phyloP scores from a whole-genome alignment of 352 stramenopile species.

The Globisporangium acanthophoron region DNA sequence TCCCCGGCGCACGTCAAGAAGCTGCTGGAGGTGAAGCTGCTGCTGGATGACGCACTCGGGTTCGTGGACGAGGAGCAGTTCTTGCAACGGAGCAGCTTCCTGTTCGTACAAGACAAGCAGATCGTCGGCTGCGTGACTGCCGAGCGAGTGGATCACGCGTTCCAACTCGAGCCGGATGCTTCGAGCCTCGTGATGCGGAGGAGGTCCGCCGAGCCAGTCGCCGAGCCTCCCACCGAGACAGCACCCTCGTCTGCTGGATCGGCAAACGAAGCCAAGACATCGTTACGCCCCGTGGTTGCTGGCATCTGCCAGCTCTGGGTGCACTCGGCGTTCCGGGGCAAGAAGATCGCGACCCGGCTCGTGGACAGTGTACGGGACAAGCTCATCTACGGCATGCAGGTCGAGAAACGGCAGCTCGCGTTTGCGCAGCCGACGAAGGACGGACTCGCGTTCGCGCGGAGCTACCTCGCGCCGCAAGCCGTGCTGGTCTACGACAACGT shows the following conservation, averaged over 20 bases:
- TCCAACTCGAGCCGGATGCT: conserved; percentile 20
- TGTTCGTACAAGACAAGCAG: conserved; percentile 53
- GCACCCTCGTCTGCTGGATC: not conserved
- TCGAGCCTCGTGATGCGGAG: conserved; percentile 6
- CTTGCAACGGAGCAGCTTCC: conserved; percentile 47
- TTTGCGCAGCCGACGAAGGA: conserved; percentile 75
- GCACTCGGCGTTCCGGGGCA: conserved; percentile 38
- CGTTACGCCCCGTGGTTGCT: conserved; percentile 15
- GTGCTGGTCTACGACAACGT: conserved; percentile 51
- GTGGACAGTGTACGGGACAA: conserved; percentile 60
- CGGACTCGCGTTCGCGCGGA: conserved; percentile 48
- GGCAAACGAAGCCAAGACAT: not conserved
- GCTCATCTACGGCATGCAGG: conserved; percentile 63
- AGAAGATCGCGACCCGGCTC: conserved; percentile 51
- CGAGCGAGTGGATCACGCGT: conserved; percentile 43
- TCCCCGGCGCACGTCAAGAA: conserved; percentile 58
- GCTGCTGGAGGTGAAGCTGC: conserved; percentile 58
- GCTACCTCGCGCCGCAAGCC: conserved; percentile 37
- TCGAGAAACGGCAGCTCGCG: conserved; percentile 42
- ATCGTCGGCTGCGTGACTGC: conserved; percentile 60
- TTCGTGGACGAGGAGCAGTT: conserved; percentile 49
- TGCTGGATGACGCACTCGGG: conserved; percentile 70
- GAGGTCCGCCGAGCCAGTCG: not conserved
- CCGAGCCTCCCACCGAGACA: not conserved
- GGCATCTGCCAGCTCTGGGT: conserved; percentile 76